Conservation (phyloP, 2,329 filamentous ascomycete genomes). For the Diaporthe sp. region DNA sequence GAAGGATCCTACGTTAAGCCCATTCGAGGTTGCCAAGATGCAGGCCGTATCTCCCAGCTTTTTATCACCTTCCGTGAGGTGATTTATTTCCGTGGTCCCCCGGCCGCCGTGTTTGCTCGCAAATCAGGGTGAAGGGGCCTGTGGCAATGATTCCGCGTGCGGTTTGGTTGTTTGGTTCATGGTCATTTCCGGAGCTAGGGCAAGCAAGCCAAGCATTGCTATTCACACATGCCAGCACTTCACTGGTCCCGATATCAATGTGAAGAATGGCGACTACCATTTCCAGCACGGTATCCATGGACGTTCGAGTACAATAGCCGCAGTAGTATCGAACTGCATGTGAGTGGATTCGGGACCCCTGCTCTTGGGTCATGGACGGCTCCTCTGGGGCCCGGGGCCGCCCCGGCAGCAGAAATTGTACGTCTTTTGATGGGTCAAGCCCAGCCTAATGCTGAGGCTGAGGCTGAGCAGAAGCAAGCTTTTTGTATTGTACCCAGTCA, state of each 20-base stretch:
- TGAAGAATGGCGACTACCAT: neutral
- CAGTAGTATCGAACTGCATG: neutral
- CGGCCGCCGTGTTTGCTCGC: neutral
- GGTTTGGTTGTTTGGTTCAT: too few relatives aligned
- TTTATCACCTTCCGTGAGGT: neutral
- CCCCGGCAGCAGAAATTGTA: neutral
- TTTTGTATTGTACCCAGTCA: slow-evolving; percentile 50
- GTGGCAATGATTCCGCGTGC: neutral
- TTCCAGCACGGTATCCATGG: neutral
- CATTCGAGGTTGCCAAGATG: slow-evolving; percentile 14
- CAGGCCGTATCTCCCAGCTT: neutral
- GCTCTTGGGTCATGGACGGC: neutral
- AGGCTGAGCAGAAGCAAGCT: slow-evolving; percentile 40
- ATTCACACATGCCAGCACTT: neutral
- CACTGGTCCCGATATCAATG: neutral
- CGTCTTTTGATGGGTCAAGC: neutral
- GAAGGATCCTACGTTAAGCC: slow-evolving; percentile 5
- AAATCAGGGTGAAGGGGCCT: neutral
- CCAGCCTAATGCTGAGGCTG: neutral
- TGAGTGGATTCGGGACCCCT: neutral
- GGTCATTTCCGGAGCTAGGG: neutral
- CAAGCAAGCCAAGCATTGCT: neutral
- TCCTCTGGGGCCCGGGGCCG: neutral
- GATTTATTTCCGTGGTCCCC: neutral
- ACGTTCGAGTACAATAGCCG: neutral